Evolutionary conservation across 352 stramenopile species (phyloP).

Genomic region (Pythium brachiatum): DNA sequence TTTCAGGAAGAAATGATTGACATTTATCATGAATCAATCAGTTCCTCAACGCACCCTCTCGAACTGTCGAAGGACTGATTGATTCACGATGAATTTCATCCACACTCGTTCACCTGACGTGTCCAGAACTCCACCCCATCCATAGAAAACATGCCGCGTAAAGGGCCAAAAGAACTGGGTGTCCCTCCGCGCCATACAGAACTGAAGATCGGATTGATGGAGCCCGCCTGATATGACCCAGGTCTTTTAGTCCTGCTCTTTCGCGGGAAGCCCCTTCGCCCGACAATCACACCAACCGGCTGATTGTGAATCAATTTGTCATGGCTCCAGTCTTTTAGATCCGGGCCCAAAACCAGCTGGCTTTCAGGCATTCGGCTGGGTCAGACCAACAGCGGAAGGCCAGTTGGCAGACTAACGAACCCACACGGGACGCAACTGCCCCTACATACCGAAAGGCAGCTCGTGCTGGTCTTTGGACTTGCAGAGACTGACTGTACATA

Average conservation of each 20-base stretch:
- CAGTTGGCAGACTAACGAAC: not conserved
- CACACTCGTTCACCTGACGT: too few species aligned
- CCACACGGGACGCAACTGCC: too few species aligned
- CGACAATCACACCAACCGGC: not conserved
- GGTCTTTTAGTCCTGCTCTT: slow-evolving; percentile 1
- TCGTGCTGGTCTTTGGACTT: too few species aligned
- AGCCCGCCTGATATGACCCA: not conserved
- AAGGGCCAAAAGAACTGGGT: too few species aligned
- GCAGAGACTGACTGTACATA: too few species aligned
- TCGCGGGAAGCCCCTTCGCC: not conserved
- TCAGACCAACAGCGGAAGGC: not conserved
- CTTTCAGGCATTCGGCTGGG: slow-evolving; percentile 1
- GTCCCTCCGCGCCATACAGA: not conserved
- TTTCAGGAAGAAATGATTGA: too few species aligned
- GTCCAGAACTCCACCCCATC: too few species aligned
- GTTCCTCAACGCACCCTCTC: too few species aligned
- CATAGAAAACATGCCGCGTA: too few species aligned
- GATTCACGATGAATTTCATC: too few species aligned
- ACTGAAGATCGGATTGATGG: not conserved
- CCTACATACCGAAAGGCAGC: not conserved
- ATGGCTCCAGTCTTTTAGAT: not conserved
- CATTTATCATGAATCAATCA: too few species aligned
- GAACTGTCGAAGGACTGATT: too few species aligned
- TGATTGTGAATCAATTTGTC: not conserved
- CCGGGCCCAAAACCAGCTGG: slow-evolving; percentile 10